These are phyloP conservation scores for Penicillium corylophilum DNA, from an alignment of 2,329 filamentous ascomycete genomes.

Conservation along the genomic window DNA sequence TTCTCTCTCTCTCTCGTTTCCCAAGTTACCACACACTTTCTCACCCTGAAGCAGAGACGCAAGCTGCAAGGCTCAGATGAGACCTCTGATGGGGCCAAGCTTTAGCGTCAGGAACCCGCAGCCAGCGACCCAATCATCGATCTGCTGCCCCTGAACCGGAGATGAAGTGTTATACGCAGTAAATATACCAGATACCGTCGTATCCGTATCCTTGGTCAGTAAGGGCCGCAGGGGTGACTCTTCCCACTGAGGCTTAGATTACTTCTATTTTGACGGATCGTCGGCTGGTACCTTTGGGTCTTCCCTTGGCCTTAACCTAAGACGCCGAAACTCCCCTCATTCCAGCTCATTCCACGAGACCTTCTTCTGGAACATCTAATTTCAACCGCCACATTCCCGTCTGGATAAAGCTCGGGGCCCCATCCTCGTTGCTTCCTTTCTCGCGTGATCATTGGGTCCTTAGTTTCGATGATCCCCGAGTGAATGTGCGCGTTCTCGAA, in stretches of 20 bases:
- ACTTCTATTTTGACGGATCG: background rate
- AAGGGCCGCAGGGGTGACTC: background rate
- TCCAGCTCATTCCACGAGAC: background rate
- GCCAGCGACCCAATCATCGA: conserved; percentile 17
- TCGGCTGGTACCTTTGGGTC: background rate
- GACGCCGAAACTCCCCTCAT: background rate
- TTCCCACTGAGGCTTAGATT: background rate
- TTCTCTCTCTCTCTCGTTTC: background rate
- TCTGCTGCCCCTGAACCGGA: conserved; percentile 21
- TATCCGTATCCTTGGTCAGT: background rate
- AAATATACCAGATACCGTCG: too few relatives aligned
- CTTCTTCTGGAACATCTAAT: background rate
- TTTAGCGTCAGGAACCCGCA: conserved; percentile 30
- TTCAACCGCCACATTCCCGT: background rate
- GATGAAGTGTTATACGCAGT: too few relatives aligned
- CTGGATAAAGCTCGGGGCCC: background rate
- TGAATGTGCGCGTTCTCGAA: background rate
- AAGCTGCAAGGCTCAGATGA: conserved; percentile 18
- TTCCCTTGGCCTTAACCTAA: background rate
- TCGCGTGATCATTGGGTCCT: background rate
- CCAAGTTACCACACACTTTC: background rate
- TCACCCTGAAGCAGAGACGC: background rate
- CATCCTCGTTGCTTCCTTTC: background rate
- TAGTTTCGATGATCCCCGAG: background rate
- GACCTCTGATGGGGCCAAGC: conserved; percentile 7